Conservation (phyloP, 192 early-diverging fungal species). For the Rhizophagus prolifer region DNA sequence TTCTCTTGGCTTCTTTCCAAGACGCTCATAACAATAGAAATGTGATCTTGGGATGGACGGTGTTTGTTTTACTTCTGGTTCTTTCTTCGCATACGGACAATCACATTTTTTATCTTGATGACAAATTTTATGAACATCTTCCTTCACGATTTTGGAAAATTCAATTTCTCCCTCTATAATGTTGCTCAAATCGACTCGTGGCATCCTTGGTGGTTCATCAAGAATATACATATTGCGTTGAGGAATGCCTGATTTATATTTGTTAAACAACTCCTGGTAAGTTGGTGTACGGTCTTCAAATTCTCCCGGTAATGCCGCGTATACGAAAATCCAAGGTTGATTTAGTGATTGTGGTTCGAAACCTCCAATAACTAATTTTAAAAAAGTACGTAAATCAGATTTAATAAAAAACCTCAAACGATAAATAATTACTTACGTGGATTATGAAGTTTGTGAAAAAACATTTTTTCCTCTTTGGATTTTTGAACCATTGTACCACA, state of each 20-base stretch:
- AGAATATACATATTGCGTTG: background rate
- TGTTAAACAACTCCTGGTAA: background rate
- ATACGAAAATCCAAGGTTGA: background rate
- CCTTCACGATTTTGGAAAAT: background rate
- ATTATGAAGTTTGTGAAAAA: background rate
- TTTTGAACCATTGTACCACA: background rate
- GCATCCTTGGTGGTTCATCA: background rate
- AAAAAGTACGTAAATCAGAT: background rate
- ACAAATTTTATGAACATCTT: background rate
- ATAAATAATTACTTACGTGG: background rate
- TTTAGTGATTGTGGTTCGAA: background rate
- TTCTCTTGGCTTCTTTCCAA: background rate
- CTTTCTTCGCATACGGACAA: background rate
- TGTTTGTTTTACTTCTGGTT: background rate
- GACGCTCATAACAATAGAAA: background rate
- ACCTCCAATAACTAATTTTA: background rate
- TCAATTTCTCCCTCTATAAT: background rate
- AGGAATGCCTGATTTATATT: background rate
- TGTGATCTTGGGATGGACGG: background rate
- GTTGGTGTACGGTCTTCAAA: background rate
- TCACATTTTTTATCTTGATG: background rate
- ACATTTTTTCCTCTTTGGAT: background rate
- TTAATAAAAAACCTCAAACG: background rate
- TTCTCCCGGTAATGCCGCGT: background rate
- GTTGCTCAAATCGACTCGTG: background rate